Evolutionary conservation across 768 basidiomycete species (phyloP).

Genomic region (Mycena latifolia): DNA sequence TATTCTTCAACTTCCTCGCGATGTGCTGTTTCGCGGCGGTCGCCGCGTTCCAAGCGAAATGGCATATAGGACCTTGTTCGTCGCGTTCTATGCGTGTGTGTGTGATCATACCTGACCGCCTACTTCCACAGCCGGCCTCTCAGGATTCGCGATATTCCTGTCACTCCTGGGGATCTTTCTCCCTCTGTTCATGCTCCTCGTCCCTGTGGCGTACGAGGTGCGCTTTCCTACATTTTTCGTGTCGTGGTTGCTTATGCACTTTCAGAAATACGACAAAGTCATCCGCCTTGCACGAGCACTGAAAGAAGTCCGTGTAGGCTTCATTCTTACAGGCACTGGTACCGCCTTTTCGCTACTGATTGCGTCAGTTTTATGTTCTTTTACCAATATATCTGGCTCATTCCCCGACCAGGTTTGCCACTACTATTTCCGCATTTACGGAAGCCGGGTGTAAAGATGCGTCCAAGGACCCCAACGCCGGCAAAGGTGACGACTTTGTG

Average conservation of each 20-base stretch:
- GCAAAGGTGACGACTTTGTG: slow-evolving; percentile 72
- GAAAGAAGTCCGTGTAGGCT: slow-evolving; percentile 84
- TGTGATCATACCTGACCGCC: slow-evolving; percentile 32
- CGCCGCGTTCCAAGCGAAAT: slow-evolving; percentile 90
- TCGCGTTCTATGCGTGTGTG: slow-evolving; percentile 35
- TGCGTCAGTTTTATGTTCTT: slow-evolving; percentile 65
- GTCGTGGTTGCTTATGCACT: background rate
- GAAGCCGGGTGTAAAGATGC: slow-evolving; percentile 91
- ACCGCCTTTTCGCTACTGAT: slow-evolving; percentile 76
- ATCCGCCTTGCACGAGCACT: slow-evolving; percentile 83
- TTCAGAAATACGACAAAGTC: slow-evolving; percentile 81
- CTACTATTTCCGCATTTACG: slow-evolving; percentile 90
- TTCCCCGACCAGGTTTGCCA: slow-evolving; percentile 67
- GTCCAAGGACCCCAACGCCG: slow-evolving; percentile 83
- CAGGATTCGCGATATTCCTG: slow-evolving; percentile 88
- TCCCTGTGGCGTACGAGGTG: slow-evolving; percentile 81
- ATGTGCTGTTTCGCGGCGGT: slow-evolving; percentile 94
- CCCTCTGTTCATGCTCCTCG: slow-evolving; percentile 77
- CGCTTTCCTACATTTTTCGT: background rate
- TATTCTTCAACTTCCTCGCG: slow-evolving; percentile 94
- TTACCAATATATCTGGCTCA: slow-evolving; percentile 13
- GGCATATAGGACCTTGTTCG: slow-evolving; percentile 88
- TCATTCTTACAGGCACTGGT: slow-evolving; percentile 85
- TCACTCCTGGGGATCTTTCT: slow-evolving; percentile 80
- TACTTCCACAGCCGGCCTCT: slow-evolving; percentile 77